Evolutionary conservation across 2,329 filamentous ascomycete genomes (phyloP).

Genomic region (Seiridium unicorne): DNA sequence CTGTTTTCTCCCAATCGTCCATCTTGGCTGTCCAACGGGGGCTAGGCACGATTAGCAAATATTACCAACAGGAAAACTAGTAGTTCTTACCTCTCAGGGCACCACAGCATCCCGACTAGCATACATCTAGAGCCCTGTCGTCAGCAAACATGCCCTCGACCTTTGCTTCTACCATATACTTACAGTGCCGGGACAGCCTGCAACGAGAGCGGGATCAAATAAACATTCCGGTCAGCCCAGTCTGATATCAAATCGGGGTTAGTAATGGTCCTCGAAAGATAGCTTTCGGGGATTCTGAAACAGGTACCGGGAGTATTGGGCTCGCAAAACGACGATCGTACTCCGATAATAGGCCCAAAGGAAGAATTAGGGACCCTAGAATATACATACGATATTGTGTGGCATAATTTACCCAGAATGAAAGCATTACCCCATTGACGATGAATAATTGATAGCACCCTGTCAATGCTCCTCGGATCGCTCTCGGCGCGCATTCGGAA

Average conservation of each 20-base stretch:
- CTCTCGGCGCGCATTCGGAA: slow-evolving; percentile 48
- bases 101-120: slow-evolving; percentile 58
- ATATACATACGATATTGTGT: slow-evolving; percentile 28
- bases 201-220: slow-evolving; percentile 61
- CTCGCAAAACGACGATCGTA: too few relatives aligned
- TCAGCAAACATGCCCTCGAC: too few relatives aligned
- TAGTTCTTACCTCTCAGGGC: slow-evolving; percentile 37
- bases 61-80: too few relatives aligned
- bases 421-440: slow-evolving; percentile 20
- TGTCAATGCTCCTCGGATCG: slow-evolving; percentile 49
- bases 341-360: too few relatives aligned
- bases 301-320: too few relatives aligned
- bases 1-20: slow-evolving; percentile 66
- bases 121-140: slow-evolving; percentile 41
- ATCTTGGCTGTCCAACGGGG: slow-evolving; percentile 67
- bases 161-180: too few relatives aligned
- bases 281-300: too few relatives aligned
- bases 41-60: slow-evolving; percentile 18
- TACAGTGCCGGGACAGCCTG: slow-evolving; percentile 58
- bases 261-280: too few relatives aligned
- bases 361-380: too few relatives aligned
- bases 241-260: too few relatives aligned
- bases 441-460: slow-evolving; percentile 51
- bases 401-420: slow-evolving; percentile 52
- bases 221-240: slow-evolving; percentile 44